Evolutionary conservation across 257 asterid species (phyloP).

Genomic region (Knoxia roxburghii): DNA sequence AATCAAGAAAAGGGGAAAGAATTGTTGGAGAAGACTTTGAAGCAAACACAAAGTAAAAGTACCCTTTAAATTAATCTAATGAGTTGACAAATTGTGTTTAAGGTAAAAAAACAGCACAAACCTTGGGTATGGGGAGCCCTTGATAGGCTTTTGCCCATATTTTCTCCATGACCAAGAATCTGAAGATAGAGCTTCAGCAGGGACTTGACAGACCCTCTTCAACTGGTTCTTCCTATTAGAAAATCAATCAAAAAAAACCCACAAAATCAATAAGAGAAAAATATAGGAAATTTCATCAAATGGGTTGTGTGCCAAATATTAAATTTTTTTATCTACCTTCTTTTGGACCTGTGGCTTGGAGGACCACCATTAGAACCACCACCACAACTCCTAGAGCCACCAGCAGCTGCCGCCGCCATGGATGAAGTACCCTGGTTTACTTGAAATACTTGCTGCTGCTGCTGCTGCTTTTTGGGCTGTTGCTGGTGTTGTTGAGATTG

Average conservation of each 20-base stretch:
- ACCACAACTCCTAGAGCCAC: conserved; percentile 21
- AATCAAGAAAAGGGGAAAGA: background rate
- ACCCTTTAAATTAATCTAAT: background rate
- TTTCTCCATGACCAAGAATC: conserved; percentile 98
- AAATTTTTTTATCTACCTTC: conserved; percentile 42
- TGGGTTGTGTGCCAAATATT: background rate
- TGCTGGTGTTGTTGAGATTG: conserved; percentile 21
- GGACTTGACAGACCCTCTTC: conserved; percentile 72
- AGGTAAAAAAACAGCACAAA: conserved; percentile 9
- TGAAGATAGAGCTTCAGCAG: conserved; percentile 74
- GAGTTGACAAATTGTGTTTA: background rate
- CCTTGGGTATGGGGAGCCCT: conserved; percentile 98
- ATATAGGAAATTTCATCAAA: background rate
- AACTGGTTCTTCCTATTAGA: conserved; percentile 56
- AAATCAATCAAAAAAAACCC: conserved; percentile 1
- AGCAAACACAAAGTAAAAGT: background rate
- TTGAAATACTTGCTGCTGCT: background rate
- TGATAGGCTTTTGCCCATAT: conserved; percentile 94
- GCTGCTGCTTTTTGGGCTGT: conserved; percentile 5
- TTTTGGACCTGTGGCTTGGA: conserved; percentile 57
- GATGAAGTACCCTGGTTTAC: conserved; percentile 26
- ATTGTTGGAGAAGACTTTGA: background rate
- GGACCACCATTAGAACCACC: conserved; percentile 6
- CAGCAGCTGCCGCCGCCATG: conserved; percentile 21
- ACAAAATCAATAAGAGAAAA: background rate